phyloP scores from a whole-genome alignment of 352 stramenopile genomes.

The Globisporangium rhizosaccharum region DNA sequence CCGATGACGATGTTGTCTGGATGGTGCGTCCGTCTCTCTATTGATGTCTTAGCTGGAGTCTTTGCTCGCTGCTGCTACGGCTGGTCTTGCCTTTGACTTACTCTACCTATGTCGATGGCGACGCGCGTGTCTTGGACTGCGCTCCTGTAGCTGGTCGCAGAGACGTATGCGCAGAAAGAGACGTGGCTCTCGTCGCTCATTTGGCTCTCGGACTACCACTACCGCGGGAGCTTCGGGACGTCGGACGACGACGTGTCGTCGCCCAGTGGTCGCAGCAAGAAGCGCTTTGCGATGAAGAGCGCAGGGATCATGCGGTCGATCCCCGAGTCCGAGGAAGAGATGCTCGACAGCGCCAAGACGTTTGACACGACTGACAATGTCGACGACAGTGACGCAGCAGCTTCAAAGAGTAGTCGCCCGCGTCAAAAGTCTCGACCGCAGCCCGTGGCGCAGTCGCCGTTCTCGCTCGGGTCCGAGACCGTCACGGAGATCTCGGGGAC shows the following conservation, averaged over 20 bases:
- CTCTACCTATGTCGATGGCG: background rate
- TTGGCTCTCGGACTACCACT: constrained; percentile 86
- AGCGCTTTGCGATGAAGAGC: constrained; percentile 38
- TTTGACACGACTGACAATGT: constrained; percentile 1
- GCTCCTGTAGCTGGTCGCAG: constrained; percentile 44
- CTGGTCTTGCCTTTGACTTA: background rate
- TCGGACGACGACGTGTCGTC: constrained; percentile 9
- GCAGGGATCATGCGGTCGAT: constrained; percentile 45
- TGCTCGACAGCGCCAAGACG: constrained; percentile 3
- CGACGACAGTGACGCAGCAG: background rate
- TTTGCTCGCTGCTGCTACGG: constrained; percentile 3
- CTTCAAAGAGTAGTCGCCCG: constrained; percentile 1
- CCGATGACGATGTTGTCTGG: constrained; percentile 62
- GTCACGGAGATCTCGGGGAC: constrained; percentile 17
- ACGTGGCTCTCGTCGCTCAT: constrained; percentile 83
- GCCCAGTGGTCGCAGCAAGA: constrained; percentile 22
- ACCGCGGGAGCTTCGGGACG: constrained; percentile 22
- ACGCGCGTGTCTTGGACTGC: background rate
- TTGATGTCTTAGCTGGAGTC: constrained; percentile 2
- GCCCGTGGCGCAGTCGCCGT: constrained; percentile 13
- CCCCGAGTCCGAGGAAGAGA: constrained; percentile 32
- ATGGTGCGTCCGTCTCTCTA: constrained; percentile 45
- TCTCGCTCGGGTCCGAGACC: constrained; percentile 14
- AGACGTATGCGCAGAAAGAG: constrained; percentile 79
- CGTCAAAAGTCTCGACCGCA: constrained; percentile 11